phyloP scores from a whole-genome alignment of 768 basidiomycete genomes.

The Phaeolepiota aurea region DNA sequence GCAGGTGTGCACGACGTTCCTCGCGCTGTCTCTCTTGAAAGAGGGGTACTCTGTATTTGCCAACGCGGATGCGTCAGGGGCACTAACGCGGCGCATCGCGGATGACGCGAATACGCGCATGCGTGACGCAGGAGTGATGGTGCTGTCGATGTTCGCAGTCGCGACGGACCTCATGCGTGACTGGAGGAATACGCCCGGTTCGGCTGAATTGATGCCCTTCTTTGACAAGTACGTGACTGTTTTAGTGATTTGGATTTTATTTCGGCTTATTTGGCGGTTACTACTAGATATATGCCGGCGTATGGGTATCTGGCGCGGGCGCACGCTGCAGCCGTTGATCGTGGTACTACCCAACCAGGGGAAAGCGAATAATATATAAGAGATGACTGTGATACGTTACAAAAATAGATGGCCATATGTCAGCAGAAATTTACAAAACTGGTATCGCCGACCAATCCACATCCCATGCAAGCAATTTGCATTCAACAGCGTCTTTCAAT shows the following conservation, averaged over 20 bases:
- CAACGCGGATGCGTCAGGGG: constrained; percentile 38
- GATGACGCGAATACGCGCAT: constrained; percentile 39
- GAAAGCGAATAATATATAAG: constrained; percentile 4
- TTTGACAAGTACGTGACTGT: constrained; percentile 30
- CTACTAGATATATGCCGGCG: constrained; percentile 1
- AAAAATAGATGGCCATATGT: too few relatives aligned
- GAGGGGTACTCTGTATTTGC: constrained; percentile 41
- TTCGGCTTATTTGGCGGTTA: background rate
- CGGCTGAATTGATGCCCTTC: constrained; percentile 31
- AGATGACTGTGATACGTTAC: too few relatives aligned
- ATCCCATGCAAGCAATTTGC: too few relatives aligned
- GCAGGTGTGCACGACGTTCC: constrained; percentile 41
- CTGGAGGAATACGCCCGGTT: constrained; percentile 41
- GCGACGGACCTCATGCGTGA: constrained; percentile 40
- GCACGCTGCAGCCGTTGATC: constrained; percentile 5
- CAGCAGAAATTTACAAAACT: too few relatives aligned
- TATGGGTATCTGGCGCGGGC: constrained; percentile 3
- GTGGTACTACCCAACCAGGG: constrained; percentile 1
- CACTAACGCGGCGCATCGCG: constrained; percentile 28
- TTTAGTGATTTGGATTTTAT: background rate
- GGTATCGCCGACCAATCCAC: too few relatives aligned
- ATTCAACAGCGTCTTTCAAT: too few relatives aligned
- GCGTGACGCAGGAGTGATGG: constrained; percentile 37
- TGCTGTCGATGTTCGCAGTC: constrained; percentile 36
- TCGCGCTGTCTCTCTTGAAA: constrained; percentile 34